Conservation (phyloP, 345 rosid species). For the Citrus trifoliata region DNA sequence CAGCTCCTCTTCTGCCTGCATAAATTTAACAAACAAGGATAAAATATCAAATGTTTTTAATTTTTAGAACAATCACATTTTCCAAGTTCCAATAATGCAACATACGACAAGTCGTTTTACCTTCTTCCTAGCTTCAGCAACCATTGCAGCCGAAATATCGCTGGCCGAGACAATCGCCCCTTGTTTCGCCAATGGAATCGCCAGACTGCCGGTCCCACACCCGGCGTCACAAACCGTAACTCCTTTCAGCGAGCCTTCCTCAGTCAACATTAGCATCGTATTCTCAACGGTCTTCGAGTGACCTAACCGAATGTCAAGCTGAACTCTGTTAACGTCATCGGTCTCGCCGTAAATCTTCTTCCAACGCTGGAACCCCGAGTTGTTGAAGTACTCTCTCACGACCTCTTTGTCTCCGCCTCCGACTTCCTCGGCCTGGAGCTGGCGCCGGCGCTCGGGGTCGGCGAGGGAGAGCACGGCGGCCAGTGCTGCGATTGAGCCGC, state of each 20-base stretch:
- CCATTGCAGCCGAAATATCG: conserved; percentile 94
- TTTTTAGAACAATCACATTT: too few species aligned
- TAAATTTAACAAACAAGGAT: not conserved
- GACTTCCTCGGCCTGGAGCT: conserved; percentile 84
- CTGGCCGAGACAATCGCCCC: conserved; percentile 85
- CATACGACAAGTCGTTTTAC: conserved; percentile 24
- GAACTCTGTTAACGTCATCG: conserved; percentile 81
- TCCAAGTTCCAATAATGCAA: not conserved
- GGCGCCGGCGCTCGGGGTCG: conserved; percentile 80
- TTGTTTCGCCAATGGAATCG: conserved; percentile 82
- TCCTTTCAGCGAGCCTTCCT: conserved; percentile 68
- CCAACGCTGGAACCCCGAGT: conserved; percentile 90
- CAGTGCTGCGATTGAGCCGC: conserved; percentile 82
- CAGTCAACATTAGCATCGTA: conserved; percentile 62
- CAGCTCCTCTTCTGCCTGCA: conserved; percentile 74
- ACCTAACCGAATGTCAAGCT: conserved; percentile 75
- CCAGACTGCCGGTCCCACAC: conserved; percentile 77
- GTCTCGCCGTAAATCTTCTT: conserved; percentile 89
- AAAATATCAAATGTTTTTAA: too few species aligned
- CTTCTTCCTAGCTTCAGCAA: conserved; percentile 83
- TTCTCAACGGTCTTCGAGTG: conserved; percentile 90
- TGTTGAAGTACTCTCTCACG: conserved; percentile 86
- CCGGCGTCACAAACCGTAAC: conserved; percentile 91
- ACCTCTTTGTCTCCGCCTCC: conserved; percentile 94
- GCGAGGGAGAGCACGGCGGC: conserved; percentile 73